Conservation (phyloP, 306 rosid species). For the Trichosanthes cucumerina region DNA sequence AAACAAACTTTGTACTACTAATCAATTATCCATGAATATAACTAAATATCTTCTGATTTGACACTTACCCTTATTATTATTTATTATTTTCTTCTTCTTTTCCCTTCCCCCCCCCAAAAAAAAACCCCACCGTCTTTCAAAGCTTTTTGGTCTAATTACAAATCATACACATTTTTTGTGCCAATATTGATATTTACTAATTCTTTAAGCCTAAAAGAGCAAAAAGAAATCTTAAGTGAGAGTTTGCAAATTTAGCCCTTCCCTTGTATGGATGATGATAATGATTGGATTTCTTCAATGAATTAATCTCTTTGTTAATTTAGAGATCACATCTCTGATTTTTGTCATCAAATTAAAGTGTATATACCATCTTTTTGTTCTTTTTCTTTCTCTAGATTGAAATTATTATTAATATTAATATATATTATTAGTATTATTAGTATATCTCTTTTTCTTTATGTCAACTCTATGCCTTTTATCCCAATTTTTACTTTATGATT, state of each 20-base stretch:
- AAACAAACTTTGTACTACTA: background rate
- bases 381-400: background rate
- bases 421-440: background rate
- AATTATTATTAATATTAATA: background rate
- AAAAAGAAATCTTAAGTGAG: background rate
- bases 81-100: background rate
- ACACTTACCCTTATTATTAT: background rate
- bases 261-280: background rate
- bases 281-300: background rate
- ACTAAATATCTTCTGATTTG: conserved; percentile 3
- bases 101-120: background rate
- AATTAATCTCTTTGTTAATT: background rate
- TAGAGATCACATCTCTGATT: background rate
- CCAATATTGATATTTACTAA: background rate
- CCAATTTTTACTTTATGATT: background rate
- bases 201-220: background rate
- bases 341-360: background rate
- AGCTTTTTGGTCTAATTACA: background rate
- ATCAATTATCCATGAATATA: background rate
- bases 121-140: background rate
- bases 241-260: background rate
- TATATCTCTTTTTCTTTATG: background rate
- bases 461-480: background rate
- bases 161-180: background rate
- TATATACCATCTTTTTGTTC: background rate